Evolutionary conservation across 306 rosid genomes (phyloP).

Genomic region (Acacia crassicarpa): DNA sequence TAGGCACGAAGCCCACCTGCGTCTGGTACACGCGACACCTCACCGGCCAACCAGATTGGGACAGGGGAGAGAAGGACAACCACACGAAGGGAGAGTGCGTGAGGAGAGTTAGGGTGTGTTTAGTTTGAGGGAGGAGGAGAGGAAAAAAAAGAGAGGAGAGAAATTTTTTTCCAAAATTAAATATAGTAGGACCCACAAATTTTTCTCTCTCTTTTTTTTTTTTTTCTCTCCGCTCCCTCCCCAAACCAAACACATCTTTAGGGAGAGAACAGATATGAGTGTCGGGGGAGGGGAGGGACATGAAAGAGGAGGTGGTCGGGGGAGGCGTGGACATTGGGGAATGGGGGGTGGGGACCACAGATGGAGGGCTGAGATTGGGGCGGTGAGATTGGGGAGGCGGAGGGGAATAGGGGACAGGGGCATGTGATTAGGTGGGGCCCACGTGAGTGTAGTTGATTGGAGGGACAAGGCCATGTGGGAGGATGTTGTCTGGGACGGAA

Average conservation of each 20-base stretch:
- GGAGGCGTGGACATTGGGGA: conserved; percentile 41
- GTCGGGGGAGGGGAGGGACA: conserved; percentile 45
- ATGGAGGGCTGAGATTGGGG: conserved; percentile 45
- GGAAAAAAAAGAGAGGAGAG: no score
- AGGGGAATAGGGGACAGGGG: conserved; percentile 7
- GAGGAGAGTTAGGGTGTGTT: neutral
- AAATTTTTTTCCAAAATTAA: no score
- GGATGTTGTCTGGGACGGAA: neutral
- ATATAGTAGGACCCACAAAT: no score
- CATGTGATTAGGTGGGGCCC: conserved; percentile 62
- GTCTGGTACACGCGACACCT: conserved; percentile 35
- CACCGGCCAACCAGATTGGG: conserved; percentile 33
- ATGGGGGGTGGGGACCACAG: conserved; percentile 39
- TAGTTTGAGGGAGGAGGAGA: no score
- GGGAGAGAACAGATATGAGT: conserved; percentile 20
- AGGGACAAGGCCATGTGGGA: conserved; percentile 47
- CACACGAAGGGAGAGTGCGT: conserved; percentile 28
- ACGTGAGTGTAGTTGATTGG: conserved; percentile 44
- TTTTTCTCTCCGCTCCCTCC: no score
- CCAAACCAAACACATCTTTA: no score
- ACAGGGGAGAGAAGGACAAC: neutral
- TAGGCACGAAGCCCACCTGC: conserved; percentile 1
- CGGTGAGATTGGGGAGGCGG: conserved; percentile 29
- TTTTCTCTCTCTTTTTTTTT: no score
- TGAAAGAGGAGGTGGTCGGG: conserved; percentile 32